Conservation (phyloP, 2,329 filamentous ascomycete species). For the Trichophaea hybrida region DNA sequence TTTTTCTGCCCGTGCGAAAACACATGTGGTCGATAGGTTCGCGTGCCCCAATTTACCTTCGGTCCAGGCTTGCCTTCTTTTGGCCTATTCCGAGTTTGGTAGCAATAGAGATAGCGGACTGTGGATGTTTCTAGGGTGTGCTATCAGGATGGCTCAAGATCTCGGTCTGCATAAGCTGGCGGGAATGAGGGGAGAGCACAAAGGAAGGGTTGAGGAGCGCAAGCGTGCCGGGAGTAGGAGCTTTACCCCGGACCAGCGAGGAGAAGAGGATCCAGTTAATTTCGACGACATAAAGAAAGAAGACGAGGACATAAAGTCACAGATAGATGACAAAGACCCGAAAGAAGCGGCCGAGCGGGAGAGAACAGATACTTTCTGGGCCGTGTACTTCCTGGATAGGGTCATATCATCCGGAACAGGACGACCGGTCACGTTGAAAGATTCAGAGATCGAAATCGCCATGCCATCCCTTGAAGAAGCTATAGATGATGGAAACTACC, state of each 20-base stretch:
- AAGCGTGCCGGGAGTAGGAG: not conserved
- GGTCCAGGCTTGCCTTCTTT: slow-evolving; percentile 66
- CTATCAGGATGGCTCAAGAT: slow-evolving; percentile 69
- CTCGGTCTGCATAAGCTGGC: slow-evolving; percentile 70
- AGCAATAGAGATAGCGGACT: slow-evolving; percentile 76
- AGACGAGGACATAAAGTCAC: slow-evolving; percentile 40
- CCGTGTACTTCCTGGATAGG: slow-evolving; percentile 73
- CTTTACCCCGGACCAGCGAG: not conserved
- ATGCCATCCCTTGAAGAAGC: slow-evolving; percentile 45
- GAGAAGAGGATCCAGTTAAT: slow-evolving; percentile 21
- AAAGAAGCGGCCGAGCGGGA: slow-evolving; percentile 43
- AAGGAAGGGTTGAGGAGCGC: slow-evolving; percentile 1
- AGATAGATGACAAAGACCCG: slow-evolving; percentile 36
- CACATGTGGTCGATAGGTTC: slow-evolving; percentile 69
- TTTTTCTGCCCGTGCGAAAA: slow-evolving; percentile 69
- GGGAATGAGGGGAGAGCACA: slow-evolving; percentile 40
- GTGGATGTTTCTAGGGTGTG: slow-evolving; percentile 86
- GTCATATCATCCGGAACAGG: slow-evolving; percentile 81
- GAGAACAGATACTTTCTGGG: slow-evolving; percentile 77
- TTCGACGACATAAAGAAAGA: slow-evolving; percentile 31
- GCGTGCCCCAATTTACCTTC: slow-evolving; percentile 69
- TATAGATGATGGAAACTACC: slow-evolving; percentile 47
- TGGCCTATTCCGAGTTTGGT: slow-evolving; percentile 82
- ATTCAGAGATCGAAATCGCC: slow-evolving; percentile 70
- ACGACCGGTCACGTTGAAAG: slow-evolving; percentile 64